Base-by-base conservation (phyloP, 805 yeast species). In the Yarrowia sp. region DNA sequence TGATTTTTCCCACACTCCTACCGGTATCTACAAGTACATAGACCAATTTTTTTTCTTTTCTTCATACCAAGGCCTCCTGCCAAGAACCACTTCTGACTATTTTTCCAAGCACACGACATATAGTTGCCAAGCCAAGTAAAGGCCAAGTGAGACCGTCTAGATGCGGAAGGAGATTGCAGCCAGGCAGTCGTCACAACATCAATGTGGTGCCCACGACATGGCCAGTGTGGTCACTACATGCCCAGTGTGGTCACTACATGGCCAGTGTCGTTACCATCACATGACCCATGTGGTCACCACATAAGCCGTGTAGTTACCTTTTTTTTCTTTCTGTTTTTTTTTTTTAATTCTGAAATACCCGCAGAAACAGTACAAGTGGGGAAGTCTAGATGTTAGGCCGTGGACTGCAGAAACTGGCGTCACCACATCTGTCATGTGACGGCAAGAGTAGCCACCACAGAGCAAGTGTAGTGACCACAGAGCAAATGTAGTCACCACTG, bases 111-210 rank as follows among this genome's bases (percentile, higher is more conserved):
- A 44, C 51, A 44, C 51, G 35, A 28, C 35, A 28, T 28, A 44
- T 44, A 44, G 51, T 44, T 44, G 35, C 51, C 51, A 44, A 26
- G 51, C 49, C 33, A 28, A 28, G 51, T 44, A 44, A 44, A 14
- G n/a, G 21, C 33, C 51, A 28, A 44, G 33, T 44, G 51, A 44
- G 51, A 44, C 51, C 10, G 30, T n/a, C 48, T 22, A 10, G n/a
- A 40, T 40, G 44, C 44, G 44, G 44, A 40, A 40, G 4, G 6
- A n/a, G n/a, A n/a, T n/a, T n/a, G n/a, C n/a, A n/a, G n/a, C n/a
- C n/a, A n/a, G n/a, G n/a, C n/a, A n/a, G n/a, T n/a, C n/a, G n/a
- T n/a, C n/a, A n/a, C n/a, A n/a, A n/a, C n/a, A n/a, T n/a, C n/a
- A n/a, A 10, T 21, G 44, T 40, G n/a, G 26, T 40, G 24, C n/a